phyloP scores from a whole-genome alignment of 352 stramenopile species.

The Globisporangium nodosum region DNA sequence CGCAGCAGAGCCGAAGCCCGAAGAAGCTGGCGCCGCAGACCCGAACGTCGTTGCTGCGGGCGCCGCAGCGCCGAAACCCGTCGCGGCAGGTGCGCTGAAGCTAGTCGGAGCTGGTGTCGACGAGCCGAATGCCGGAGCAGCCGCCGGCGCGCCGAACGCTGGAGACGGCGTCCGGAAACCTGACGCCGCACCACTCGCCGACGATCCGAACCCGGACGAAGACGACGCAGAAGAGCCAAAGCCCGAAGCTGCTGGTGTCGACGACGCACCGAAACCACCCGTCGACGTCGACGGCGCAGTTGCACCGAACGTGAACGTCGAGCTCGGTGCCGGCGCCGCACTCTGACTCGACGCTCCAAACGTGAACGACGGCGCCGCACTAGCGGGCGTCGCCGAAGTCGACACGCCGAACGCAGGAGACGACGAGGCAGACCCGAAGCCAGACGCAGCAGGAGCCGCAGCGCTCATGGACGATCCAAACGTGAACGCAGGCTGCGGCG shows the following conservation, averaged over 20 bases:
- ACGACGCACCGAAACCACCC: slow-evolving; percentile 5
- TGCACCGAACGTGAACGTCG: slow-evolving; percentile 13
- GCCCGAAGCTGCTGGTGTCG: slow-evolving; percentile 21
- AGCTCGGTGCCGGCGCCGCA: slow-evolving; percentile 1
- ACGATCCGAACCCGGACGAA: slow-evolving; percentile 32
- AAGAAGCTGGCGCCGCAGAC: slow-evolving; percentile 1
- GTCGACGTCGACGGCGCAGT: slow-evolving; percentile 4
- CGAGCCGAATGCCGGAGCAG: slow-evolving; percentile 2
- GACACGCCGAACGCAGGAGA: slow-evolving; percentile 15
- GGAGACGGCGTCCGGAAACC: slow-evolving; percentile 1
- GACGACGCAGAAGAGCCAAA: slow-evolving; percentile 32
- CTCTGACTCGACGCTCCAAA: slow-evolving; percentile 20
- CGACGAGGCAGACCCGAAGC: slow-evolving; percentile 17
- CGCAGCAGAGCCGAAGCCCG: slow-evolving; percentile 12
- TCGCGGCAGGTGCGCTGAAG: slow-evolving; percentile 12
- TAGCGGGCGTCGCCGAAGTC: background rate
- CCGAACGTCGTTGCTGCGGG: slow-evolving; percentile 4
- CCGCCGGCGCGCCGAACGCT: slow-evolving; percentile 9
- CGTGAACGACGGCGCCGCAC: slow-evolving; percentile 17
- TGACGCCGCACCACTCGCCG: slow-evolving; percentile 17
- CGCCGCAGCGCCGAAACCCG: slow-evolving; percentile 7
- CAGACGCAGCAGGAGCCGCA: slow-evolving; percentile 14
- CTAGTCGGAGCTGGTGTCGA: slow-evolving; percentile 6
- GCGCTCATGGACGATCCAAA: slow-evolving; percentile 14
- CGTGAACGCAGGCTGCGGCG: slow-evolving; percentile 12